Evolutionary conservation across 2,329 filamentous ascomycete species (phyloP).

Genomic region (Leptographium wingfieldii): DNA sequence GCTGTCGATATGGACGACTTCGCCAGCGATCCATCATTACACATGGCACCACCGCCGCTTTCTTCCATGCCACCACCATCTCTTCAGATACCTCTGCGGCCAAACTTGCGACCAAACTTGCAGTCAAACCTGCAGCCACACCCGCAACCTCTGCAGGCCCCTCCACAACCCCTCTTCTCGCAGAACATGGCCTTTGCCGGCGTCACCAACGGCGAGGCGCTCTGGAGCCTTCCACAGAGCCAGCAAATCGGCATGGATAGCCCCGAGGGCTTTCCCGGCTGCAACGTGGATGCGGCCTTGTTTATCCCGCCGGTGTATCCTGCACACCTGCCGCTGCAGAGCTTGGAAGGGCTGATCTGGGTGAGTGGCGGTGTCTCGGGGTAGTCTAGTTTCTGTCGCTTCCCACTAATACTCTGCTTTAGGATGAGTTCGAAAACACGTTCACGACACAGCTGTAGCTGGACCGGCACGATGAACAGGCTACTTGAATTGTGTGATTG

Average conservation of each 20-base stretch:
- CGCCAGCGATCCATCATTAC: background rate
- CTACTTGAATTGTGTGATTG: too few relatives aligned
- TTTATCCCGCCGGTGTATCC: background rate
- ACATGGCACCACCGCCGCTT: background rate
- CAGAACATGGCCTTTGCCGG: conserved; percentile 30
- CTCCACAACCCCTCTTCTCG: conserved; percentile 7
- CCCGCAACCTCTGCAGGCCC: background rate
- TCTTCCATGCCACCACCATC: background rate
- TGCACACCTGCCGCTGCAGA: background rate
- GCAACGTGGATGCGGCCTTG: background rate
- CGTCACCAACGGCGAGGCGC: conserved; percentile 33
- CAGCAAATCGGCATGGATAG: conserved; percentile 22
- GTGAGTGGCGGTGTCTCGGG: background rate
- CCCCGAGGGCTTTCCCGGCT: conserved; percentile 20
- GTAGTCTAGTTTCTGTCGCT: too few relatives aligned
- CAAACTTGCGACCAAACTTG: too few relatives aligned
- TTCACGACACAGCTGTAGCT: background rate
- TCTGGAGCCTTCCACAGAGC: conserved; percentile 29
- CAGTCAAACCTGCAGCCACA: too few relatives aligned
- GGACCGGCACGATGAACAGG: too few relatives aligned
- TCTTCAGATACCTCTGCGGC: background rate
- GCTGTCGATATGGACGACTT: background rate
- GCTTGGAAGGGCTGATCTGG: background rate
- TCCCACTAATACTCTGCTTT: background rate
- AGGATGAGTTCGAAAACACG: background rate